Evolutionary conservation across 202 grass and related monocot genomes (phyloP), one percentile per base, ranked within the genome.

Genomic region (Brachypodium distachyon): DNA sequence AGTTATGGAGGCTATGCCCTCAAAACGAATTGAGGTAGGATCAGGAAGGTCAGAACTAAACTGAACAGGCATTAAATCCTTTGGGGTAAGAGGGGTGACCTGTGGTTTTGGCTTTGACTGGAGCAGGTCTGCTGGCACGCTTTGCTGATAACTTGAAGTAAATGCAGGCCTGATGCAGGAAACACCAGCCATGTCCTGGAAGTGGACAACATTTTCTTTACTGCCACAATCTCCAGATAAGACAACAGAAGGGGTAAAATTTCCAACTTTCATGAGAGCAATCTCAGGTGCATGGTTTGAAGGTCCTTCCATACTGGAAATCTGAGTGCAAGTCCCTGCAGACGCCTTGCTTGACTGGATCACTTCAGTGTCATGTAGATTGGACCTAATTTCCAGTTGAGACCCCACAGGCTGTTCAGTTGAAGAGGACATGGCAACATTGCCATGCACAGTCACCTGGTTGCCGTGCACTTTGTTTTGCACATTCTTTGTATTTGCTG

Each of bases 41-140:
- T 87, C 87, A 80, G 87, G 65, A 82, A 87, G 56, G 5, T 17
- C 74, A 12, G 91, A 85, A 87, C 60, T 77, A 49, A 85, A 87
- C 49, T 79, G 87, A 32, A 90, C 87, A 81, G 87, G 87, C 87
- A 89, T 81, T 72, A 89, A 81, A 81, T 89, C 85, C 79, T 93
- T 87, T 38, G 82, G 81, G 27, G 85, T 88, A 43, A 90, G 65
- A 9, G 87, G 62, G 2, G 78, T 87, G 28, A 80, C 61, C 54
- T 62, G 75, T 40, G 60, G 72, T 36, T 85, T 89, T 67, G 87
- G 65, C 53, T 80, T 81, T 37, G 55, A 53, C 29, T 42, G 47
- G 11, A 64, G 48, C 18, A 83, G 23, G 28, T 88, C 82, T 48
- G 56, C 58, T 12, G 72, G 40, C 50, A 77, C 29, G 40, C 33